Percentiles rank a stretch among this genome's conserved stretches.
These are phyloP conservation scores for Mycena vitilis DNA, from an alignment of 768 basidiomycete genomes.

Conservation along the genomic window DNA sequence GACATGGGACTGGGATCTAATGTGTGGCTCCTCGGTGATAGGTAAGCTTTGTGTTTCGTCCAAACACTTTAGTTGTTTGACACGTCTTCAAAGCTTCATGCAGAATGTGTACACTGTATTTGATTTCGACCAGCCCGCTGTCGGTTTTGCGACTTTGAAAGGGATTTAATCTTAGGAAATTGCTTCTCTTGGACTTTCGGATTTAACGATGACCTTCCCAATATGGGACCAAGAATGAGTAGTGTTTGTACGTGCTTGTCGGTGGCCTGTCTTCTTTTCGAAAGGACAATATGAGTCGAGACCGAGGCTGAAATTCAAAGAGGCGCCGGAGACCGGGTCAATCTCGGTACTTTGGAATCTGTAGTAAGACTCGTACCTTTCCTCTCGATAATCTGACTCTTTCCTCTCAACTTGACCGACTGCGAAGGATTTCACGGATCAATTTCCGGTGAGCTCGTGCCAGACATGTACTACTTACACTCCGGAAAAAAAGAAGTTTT, in stretches of 20 bases:
- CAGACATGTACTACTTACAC: too few species aligned
- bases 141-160: constrained; percentile 50
- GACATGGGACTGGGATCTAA: constrained; percentile 39
- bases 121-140: constrained; percentile 46
- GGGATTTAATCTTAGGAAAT: neutral
- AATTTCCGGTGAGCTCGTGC: too few species aligned
- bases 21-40: constrained; percentile 51
- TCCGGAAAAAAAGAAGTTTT: too few species aligned
- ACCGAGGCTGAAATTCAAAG: too few species aligned
- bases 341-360: too few species aligned
- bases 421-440: too few species aligned
- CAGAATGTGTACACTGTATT: constrained; percentile 59
- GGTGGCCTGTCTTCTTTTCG: neutral
- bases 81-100: constrained; percentile 44
- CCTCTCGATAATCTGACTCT: too few species aligned
- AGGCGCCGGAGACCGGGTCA: too few species aligned
- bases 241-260: constrained; percentile 2
- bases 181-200: neutral
- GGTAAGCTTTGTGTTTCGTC: neutral
- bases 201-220: constrained; percentile 3
- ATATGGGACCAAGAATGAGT: constrained; percentile 12
- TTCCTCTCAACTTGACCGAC: too few species aligned
- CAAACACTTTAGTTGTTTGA: neutral
- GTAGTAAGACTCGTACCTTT: too few species aligned
- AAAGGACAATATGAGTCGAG: neutral